Base-by-base conservation (phyloP, 768 basidiomycete genomes). In the Trametes cinnabarina region DNA sequence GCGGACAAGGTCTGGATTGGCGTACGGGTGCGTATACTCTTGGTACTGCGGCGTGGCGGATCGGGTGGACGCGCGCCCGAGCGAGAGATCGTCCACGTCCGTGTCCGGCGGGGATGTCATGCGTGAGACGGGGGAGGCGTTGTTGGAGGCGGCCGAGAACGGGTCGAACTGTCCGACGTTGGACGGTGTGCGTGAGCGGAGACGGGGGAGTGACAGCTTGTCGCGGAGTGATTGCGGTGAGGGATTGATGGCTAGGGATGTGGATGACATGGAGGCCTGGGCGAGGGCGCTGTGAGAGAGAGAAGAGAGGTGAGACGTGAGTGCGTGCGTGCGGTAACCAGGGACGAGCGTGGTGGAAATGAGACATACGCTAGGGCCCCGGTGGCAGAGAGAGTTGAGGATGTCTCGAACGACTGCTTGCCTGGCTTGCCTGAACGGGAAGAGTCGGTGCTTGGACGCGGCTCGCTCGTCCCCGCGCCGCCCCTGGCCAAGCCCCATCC, bases 371-470 rank as follows among this genome's bases (percentile, higher is more conserved):
- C 82, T 11, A 87, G 67, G 28, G 80, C 80, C 61, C 82, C 78
- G 46, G 80, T 74, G 7, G 82, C 81, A 35, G 75, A 71, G 53
- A 77, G 75, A 8, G 81, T 82, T 47, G 79, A 76, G 22, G 79
- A 73, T 19, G 80, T 79, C 53, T 90, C 87, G 40, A 85, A 79
- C 1, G 87, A 87, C 56, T 76, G 73, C 64, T 85, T 85, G 25
- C n/a, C n/a, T n/a, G 76, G 74, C 42, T 75, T 78, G 41, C 75
- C 48, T 17, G 86, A 86, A 56, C 78, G 77, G 54, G 69, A 69
- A 10, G 88, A 91, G 47, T 91, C 89, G 39, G 71, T 73, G 60
- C 88, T 90, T n/a, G 82, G 85, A 57, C 87, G 78, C 52, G 75
- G 71, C 20, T 70, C 67, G 46, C 69, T 70, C 47, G 77, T 75